Evolutionary conservation across 257 asterid species (phyloP).

Genomic region (Henckelia pumila): DNA sequence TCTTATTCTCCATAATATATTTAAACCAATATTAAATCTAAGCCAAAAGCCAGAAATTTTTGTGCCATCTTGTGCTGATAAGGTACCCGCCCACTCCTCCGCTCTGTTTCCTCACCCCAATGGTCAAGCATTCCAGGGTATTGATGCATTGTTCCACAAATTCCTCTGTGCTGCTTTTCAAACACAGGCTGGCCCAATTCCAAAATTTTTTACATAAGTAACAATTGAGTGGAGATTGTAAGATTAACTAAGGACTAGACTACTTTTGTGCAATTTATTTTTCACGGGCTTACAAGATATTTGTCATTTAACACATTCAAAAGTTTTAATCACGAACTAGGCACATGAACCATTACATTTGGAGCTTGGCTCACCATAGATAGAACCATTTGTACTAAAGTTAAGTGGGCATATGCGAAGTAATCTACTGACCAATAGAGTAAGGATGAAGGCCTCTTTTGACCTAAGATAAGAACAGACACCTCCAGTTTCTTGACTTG

Average conservation of each 20-base stretch:
- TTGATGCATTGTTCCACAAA: constrained; percentile 77
- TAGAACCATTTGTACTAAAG: background rate
- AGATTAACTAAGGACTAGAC: background rate
- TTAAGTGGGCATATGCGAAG: background rate
- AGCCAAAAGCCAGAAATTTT: constrained; percentile 93
- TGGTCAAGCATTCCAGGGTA: constrained; percentile 72
- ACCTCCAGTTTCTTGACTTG: constrained; percentile 94
- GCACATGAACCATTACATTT: background rate
- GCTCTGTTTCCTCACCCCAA: constrained; percentile 86
- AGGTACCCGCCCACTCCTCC: constrained; percentile 83
- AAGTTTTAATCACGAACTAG: background rate
- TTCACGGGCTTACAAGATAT: too few species aligned
- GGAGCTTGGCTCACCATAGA: background rate
- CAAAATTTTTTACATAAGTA: background rate
- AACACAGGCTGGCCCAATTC: constrained; percentile 51
- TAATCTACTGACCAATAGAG: constrained; percentile 47
- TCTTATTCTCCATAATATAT: background rate
- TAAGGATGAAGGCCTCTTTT: constrained; percentile 56
- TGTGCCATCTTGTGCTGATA: constrained; percentile 92
- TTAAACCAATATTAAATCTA: constrained; percentile 16
- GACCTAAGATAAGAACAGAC: constrained; percentile 84
- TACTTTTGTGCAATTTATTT: too few species aligned
- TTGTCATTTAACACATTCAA: background rate
- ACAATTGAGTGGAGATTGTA: background rate
- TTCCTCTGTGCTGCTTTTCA: constrained; percentile 54